Evolutionary conservation across 768 basidiomycete species (phyloP).

Genomic region (Pleurotus pulmonarius): DNA sequence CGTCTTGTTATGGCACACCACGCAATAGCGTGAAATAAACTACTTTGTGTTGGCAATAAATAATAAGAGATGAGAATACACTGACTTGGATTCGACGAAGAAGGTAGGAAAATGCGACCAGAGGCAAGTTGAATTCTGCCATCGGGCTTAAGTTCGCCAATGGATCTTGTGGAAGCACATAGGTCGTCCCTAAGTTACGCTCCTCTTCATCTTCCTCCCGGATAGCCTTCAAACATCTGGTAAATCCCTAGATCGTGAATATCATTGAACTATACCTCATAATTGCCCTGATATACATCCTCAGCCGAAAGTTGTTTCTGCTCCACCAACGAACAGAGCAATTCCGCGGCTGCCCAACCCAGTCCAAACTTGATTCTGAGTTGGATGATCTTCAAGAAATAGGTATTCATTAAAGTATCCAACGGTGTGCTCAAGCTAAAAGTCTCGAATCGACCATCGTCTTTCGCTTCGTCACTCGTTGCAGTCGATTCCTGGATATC

Average conservation of each 20-base stretch:
- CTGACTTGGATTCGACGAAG: slow-evolving; percentile 56
- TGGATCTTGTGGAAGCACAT: slow-evolving; percentile 55
- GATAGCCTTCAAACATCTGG: slow-evolving; percentile 23
- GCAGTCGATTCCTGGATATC: not conserved
- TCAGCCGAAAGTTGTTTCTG: slow-evolving; percentile 36
- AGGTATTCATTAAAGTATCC: slow-evolving; percentile 56
- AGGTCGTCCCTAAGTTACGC: slow-evolving; percentile 29
- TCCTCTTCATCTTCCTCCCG: slow-evolving; percentile 43
- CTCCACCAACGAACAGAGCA: slow-evolving; percentile 42
- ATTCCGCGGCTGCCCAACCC: slow-evolving; percentile 71
- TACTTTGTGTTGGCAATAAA: slow-evolving; percentile 31
- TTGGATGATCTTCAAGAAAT: slow-evolving; percentile 50
- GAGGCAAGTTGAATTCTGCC: slow-evolving; percentile 50
- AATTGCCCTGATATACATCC: slow-evolving; percentile 30
- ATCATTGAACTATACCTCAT: slow-evolving; percentile 21
- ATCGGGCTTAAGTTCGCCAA: slow-evolving; percentile 27
- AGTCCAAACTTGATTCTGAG: slow-evolving; percentile 47
- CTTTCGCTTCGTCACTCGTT: slow-evolving; percentile 26
- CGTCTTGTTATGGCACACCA: slow-evolving; percentile 69
- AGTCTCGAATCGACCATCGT: slow-evolving; percentile 44
- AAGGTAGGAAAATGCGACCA: slow-evolving; percentile 64
- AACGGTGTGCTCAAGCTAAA: slow-evolving; percentile 65
- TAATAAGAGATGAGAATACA: not conserved
- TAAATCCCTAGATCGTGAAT: not conserved
- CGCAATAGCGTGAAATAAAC: slow-evolving; percentile 60